These are phyloP conservation scores for Kandelia obovata DNA, from an alignment of 345 rosid genomes.

Conservation along the genomic window DNA sequence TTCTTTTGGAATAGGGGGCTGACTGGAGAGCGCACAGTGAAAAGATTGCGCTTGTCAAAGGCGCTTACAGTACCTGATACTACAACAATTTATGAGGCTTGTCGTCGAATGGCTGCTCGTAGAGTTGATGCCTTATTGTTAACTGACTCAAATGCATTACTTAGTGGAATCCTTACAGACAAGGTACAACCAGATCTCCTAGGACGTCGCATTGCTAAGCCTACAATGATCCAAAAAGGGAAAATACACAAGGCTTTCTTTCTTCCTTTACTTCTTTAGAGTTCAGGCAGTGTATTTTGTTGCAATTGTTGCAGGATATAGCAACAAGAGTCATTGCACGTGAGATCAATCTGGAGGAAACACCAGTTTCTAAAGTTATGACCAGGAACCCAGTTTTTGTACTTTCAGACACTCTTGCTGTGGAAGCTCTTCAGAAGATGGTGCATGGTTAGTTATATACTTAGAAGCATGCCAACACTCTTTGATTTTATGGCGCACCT, in stretches of 20 bases:
- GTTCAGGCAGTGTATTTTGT: neutral
- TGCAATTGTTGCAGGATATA: slow-evolving; percentile 56
- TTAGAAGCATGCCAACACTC: neutral
- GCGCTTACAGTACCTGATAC: slow-evolving; percentile 91
- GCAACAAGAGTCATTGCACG: slow-evolving; percentile 80
- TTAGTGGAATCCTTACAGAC: slow-evolving; percentile 98
- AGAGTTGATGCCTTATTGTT: slow-evolving; percentile 89
- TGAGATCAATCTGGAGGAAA: slow-evolving; percentile 78
- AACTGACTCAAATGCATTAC: slow-evolving; percentile 88
- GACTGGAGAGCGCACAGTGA: slow-evolving; percentile 91
- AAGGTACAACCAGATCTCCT: slow-evolving; percentile 47
- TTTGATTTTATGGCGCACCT: neutral
- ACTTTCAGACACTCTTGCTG: slow-evolving; percentile 94
- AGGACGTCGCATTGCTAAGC: neutral
- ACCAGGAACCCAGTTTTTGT: slow-evolving; percentile 91
- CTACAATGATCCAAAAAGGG: neutral
- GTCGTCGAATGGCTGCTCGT: slow-evolving; percentile 93
- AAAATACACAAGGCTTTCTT: neutral
- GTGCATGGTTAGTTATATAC: slow-evolving; percentile 66
- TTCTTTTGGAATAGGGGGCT: slow-evolving; percentile 52
- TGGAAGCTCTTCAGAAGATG: slow-evolving; percentile 99
- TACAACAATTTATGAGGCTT: slow-evolving; percentile 78
- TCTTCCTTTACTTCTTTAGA: neutral
- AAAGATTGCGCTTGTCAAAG: slow-evolving; percentile 75
- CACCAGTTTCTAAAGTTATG: slow-evolving; percentile 93